Evolutionary conservation across 495 filamentous ascomycete species (phyloP), one percentile per base, ranked within the genome.

Genomic region (Immersiella caudata): DNA sequence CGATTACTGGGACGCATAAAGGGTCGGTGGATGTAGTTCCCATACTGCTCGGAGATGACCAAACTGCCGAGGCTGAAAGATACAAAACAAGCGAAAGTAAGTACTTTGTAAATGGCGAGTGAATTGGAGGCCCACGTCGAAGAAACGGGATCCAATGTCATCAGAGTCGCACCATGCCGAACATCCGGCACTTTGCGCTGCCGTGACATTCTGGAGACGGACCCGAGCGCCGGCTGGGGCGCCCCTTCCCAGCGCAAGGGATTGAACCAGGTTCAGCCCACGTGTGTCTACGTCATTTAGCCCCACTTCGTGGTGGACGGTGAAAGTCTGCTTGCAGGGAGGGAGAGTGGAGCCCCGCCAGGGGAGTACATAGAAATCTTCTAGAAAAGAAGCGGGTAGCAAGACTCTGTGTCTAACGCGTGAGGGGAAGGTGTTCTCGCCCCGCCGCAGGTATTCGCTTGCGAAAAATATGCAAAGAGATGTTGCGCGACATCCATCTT

Each of bases 221-320:
- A 5, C 5, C 40, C 40, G 40, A 46, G 40, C 40, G 40, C 40
- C 40, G 40, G 40, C 40, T 5, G 40, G 40, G 40, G 5, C n/a
- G 54, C 54, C 54, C 54, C 60, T 62, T 63, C 40, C 61, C 61
- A 56, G 63, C 63, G 26, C 52, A 27, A 51, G n/a, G 51, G 49
- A 33, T 35, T 33, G 49, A 40, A 57, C 63, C 51, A 57, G 63
- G 51, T 57, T 40, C 33, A 21, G 52, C 33, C 63, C 63, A 65
- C 63, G 63, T 65, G 63, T 46, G 52, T n/a, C 52, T 56, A 65
- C 63, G 63, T 65, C 63, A 65, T 65, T 46, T 24, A n/a, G 63
- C 29, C 63, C 54, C 54, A 56, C 33, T 57, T 26, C 35, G 29
- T 8, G 29, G 59, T 26, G 59, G 20, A 61, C 59, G 35, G 60